Evolutionary conservation across 352 stramenopile genomes (phyloP), one percentile per base, ranked within the genome.

Genomic region (Phytophthora boehmeriae): DNA sequence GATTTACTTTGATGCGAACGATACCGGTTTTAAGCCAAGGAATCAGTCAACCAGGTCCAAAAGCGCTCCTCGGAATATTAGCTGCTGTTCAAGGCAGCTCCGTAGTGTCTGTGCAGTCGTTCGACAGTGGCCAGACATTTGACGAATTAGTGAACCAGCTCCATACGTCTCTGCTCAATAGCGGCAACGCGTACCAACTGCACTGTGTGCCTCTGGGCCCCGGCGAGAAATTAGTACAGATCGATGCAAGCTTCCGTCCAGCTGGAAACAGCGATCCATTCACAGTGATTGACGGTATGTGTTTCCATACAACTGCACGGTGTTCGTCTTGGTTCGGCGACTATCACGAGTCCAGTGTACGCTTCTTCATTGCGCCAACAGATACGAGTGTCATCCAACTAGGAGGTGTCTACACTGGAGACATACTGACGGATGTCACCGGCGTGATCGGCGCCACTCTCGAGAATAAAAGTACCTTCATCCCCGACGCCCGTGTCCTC

Each of bases 271-370:
- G 49, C 4, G 35, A 64, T 10, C 30, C 19, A 14, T 44, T 59
- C 44, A 44, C 43, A 22, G 25, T 66, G 16, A 64, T 90, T 30
- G 66, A 82, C n/a, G 81, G 81, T 0, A 22, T 90, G 23, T 90
- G 81, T 48, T 77, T 90, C 51, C 78, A 90, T 62, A 88, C 81
- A 1, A 80, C 76, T 0, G 63, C 45, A 25, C 72, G 66, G 0
- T 86, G 81, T 58, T 88, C 76, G 45, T 74, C 73, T 9, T 90
- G 81, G 81, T 77, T 85, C 50, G 81, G 78, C 8, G 51, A 43
- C 0, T 86, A 72, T 30, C 46, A 51, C n/a, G 61, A 76, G 35
- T 60, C 59, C 11, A 66, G 66, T 35, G 17, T 86, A 19, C 68
- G 64, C 51, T 86, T 89, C 48, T 78, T 82, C 44, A 70, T 73